A percentile compares a stretch with the other conserved stretches of the same genome.
phyloP scores from a whole-genome alignment of 306 rosid species.

The Prunus armeniaca region DNA sequence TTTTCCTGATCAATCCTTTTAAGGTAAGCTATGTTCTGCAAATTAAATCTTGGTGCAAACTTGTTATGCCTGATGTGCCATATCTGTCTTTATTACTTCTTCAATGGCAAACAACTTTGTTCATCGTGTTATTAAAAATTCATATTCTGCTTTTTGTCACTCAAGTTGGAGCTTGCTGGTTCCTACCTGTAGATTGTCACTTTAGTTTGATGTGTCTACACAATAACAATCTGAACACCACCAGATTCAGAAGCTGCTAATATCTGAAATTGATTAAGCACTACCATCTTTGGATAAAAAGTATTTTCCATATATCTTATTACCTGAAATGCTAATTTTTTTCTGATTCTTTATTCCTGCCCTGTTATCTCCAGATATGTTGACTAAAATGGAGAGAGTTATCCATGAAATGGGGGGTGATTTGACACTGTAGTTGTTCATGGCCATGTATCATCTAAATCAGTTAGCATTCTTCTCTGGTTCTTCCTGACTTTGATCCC shows the following conservation, averaged over 20 bases:
- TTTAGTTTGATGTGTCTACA: background rate
- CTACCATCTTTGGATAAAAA: background rate
- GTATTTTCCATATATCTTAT: background rate
- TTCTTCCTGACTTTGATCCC: background rate
- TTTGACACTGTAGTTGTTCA: constrained; percentile 36
- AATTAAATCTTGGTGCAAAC: background rate
- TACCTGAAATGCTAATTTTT: background rate
- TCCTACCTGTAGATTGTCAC: background rate
- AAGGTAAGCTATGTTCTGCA: background rate
- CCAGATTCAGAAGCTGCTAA: background rate
- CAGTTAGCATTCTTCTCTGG: constrained; percentile 12
- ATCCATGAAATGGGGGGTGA: constrained; percentile 62
- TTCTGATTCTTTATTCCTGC: constrained; percentile 10
- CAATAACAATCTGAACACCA: background rate
- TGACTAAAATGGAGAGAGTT: constrained; percentile 71
- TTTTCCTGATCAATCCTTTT: background rate
- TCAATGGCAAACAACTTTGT: background rate
- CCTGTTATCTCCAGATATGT: constrained; percentile 53
- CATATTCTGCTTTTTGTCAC: background rate
- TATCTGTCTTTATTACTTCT: background rate
- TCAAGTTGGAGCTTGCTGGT: background rate
- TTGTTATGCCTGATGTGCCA: background rate
- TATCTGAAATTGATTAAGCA: background rate
- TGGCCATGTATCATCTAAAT: constrained; percentile 2
- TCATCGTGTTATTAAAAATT: too few species aligned